Percentiles rank a stretch among this genome's conserved stretches.
Conservation (phyloP, 163 green algal species). For the Prototheca wickerhamii region DNA sequence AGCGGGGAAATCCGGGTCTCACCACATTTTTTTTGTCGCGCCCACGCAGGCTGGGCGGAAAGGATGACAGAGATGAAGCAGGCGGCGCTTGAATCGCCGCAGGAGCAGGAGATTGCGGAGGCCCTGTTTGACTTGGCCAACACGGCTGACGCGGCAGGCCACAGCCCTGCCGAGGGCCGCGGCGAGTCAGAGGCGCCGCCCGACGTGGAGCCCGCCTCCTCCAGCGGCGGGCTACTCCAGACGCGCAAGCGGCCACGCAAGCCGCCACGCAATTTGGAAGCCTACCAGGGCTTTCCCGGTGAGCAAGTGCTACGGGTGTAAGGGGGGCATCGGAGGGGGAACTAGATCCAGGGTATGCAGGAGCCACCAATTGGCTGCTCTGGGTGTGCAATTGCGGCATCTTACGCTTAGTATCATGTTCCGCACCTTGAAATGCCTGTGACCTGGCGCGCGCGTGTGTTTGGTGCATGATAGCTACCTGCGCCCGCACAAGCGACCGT, state of each 20-base stretch:
- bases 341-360: too few species aligned
- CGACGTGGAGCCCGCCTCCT: not conserved
- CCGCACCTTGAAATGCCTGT: too few species aligned
- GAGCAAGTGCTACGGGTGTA: too few species aligned
- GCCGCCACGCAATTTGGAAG: not conserved
- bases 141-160: not conserved
- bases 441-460: too few species aligned
- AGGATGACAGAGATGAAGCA: not conserved
- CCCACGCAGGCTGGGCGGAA: too few species aligned
- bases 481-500: too few species aligned
- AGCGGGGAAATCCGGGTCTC: too few species aligned
- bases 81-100: not conserved
- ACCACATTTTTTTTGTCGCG: not conserved
- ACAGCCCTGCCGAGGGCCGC: not conserved
- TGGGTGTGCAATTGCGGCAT: too few species aligned
- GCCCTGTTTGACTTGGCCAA: conserved; percentile 32
- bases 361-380: too few species aligned
- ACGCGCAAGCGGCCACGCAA: conserved; percentile 9
- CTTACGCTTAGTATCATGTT: too few species aligned
- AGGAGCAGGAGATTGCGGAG: conserved; percentile 30
- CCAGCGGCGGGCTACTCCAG: not conserved
- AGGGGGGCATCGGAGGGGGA: not conserved
- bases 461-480: too few species aligned
- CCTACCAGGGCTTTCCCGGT: not conserved
- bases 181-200: not conserved